A percentile compares a stretch with the other conserved stretches of the same genome.
Conservation (phyloP, 805 yeast species). For the Saturnispora gosingensis region DNA sequence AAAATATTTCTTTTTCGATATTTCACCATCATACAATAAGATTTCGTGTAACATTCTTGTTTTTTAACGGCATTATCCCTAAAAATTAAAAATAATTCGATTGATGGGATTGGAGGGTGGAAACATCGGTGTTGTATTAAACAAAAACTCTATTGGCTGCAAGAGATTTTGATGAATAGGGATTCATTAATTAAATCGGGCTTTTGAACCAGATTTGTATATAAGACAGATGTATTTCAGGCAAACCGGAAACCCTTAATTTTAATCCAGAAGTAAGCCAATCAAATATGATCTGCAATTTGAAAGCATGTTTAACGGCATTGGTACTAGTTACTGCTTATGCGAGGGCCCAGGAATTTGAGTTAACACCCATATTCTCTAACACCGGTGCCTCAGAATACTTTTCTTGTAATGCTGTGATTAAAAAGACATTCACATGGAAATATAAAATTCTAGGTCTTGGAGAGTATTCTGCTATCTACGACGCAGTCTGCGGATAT, state of each 20-base stretch:
- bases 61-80: not conserved
- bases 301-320: too few species aligned
- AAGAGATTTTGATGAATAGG: too few species aligned
- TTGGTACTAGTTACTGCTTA: not conserved
- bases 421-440: slow-evolving; percentile 4
- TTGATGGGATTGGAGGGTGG: not conserved
- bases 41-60: too few species aligned
- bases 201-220: not conserved
- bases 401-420: slow-evolving; percentile 13
- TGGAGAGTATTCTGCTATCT: slow-evolving; percentile 1
- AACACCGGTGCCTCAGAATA: slow-evolving; percentile 9
- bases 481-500: slow-evolving; percentile 10
- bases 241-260: too few species aligned
- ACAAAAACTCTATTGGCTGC: not conserved
- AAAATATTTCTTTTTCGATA: too few species aligned
- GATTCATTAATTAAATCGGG: too few species aligned
- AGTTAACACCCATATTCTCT: not conserved
- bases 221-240: not conserved
- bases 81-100: not conserved
- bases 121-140: not conserved
- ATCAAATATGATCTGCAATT: not conserved
- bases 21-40: too few species aligned
- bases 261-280: not conserved
- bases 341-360: not conserved
- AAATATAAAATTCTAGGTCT: slow-evolving; percentile 8